phyloP scores from a whole-genome alignment of 306 rosid species.

The Ceratonia siliqua region DNA sequence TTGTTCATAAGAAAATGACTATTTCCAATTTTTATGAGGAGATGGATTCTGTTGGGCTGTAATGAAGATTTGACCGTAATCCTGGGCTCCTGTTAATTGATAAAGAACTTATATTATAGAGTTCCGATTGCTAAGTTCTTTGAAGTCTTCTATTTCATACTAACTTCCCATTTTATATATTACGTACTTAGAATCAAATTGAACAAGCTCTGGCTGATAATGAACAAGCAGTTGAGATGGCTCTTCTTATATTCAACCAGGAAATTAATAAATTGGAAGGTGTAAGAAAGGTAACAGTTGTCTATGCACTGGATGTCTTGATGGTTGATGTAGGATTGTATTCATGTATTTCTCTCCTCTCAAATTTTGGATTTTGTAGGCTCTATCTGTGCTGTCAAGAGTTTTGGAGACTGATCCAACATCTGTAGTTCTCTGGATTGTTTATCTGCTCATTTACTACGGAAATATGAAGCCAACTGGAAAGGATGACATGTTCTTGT shows the following conservation, averaged over 20 bases:
- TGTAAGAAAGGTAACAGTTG: slow-evolving; percentile 66
- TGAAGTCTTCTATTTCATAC: slow-evolving; percentile 30
- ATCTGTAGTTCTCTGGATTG: slow-evolving; percentile 67
- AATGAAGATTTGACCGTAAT: not conserved
- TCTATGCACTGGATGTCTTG: slow-evolving; percentile 13
- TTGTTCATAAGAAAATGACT: not conserved
- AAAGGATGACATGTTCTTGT: slow-evolving; percentile 87
- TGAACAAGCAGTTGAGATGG: slow-evolving; percentile 77
- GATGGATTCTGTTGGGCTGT: not conserved
- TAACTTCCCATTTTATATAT: slow-evolving; percentile 44
- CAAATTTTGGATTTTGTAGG: slow-evolving; percentile 57
- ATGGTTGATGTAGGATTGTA: slow-evolving; percentile 21
- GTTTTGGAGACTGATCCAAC: slow-evolving; percentile 78
- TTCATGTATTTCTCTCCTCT: slow-evolving; percentile 16
- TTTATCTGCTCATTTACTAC: slow-evolving; percentile 76
- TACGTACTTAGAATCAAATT: slow-evolving; percentile 63
- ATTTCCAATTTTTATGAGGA: not conserved
- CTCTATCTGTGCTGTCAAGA: slow-evolving; percentile 73
- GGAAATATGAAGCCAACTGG: slow-evolving; percentile 62
- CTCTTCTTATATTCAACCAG: slow-evolving; percentile 81
- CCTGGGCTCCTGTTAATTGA: not conserved
- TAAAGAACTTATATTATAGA: slow-evolving; percentile 10
- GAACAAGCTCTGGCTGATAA: slow-evolving; percentile 62
- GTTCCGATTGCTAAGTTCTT: slow-evolving; percentile 25
- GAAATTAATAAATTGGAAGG: slow-evolving; percentile 64